Percentiles rank a stretch among this genome's conserved stretches.
These are phyloP conservation scores for Myriosclerotinia duriaeana DNA, from an alignment of 2,329 filamentous ascomycete genomes.

Conservation along the genomic window DNA sequence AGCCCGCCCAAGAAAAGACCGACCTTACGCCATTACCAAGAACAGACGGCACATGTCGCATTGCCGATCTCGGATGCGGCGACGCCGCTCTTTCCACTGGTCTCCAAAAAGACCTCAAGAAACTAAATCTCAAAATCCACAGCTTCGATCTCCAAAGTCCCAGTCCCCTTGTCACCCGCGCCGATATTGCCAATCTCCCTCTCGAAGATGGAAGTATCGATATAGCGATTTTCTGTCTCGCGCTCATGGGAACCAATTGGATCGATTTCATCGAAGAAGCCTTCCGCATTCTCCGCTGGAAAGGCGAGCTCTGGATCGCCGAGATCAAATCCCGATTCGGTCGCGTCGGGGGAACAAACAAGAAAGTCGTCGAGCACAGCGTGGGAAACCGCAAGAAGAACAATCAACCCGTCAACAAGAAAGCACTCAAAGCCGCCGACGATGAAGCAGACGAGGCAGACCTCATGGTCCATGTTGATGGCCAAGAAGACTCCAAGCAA, in stretches of 20 bases:
- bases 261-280: conserved; percentile 94
- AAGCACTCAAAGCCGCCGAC: conserved; percentile 44
- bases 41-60: conserved; percentile 68
- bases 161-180: conserved; percentile 73
- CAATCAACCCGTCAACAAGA: conserved; percentile 45
- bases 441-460: conserved; percentile 54
- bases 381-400: conserved; percentile 66
- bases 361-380: conserved; percentile 62
- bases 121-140: conserved; percentile 70
- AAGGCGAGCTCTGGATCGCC: conserved; percentile 93
- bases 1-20: conserved; percentile 32
- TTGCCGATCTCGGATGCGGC: conserved; percentile 91
- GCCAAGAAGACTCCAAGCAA: conserved; percentile 58
- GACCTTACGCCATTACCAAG: conserved; percentile 57
- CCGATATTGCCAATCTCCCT: conserved; percentile 84
- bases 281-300: conserved; percentile 85
- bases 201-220: conserved; percentile 74
- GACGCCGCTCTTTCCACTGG: conserved; percentile 77
- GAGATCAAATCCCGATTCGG: conserved; percentile 95
- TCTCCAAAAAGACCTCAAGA: conserved; percentile 61
- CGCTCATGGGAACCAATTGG: conserved; percentile 99
- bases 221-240: conserved; percentile 90
- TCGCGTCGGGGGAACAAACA: conserved; percentile 51
- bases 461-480: conserved; percentile 70
- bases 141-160: conserved; percentile 87